Evolutionary conservation across 495 filamentous ascomycete species (phyloP).

Genomic region (Trichoderma erinaceum): DNA sequence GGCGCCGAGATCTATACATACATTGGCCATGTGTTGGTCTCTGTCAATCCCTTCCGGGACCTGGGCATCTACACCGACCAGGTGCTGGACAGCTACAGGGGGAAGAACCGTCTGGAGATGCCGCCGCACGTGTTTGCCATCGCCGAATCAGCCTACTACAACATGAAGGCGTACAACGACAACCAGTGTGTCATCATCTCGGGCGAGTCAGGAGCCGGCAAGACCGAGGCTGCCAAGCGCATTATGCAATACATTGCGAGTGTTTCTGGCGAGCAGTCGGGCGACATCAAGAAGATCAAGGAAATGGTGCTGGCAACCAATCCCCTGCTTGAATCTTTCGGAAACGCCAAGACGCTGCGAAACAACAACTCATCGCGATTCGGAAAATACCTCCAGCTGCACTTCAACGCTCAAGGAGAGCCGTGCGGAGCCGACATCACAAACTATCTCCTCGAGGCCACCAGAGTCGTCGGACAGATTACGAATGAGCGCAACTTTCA

Average conservation of each 20-base stretch:
- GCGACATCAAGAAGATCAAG: conserved; percentile 95
- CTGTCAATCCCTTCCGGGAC: conserved; percentile 97
- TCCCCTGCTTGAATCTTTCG: conserved; percentile 93
- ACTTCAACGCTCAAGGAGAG: conserved; percentile 91
- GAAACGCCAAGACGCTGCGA: conserved; percentile 93
- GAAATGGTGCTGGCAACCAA: conserved; percentile 99
- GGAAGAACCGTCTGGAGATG: conserved; percentile 93
- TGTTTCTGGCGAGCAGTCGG: conserved; percentile 81
- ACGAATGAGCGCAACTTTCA: conserved; percentile 96
- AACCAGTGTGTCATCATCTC: conserved; percentile 99
- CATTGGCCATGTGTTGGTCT: conserved; percentile 99
- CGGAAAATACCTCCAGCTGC: conserved; percentile 95
- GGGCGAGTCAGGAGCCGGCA: conserved; percentile 96
- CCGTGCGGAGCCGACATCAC: conserved; percentile 96
- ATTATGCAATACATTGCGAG: conserved; percentile 99
- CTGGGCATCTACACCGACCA: conserved; percentile 96
- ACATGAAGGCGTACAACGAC: conserved; percentile 99
- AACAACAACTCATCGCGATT: conserved; percentile 99
- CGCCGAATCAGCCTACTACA: conserved; percentile 94
- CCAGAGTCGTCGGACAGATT: conserved; percentile 93
- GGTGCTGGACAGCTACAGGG: conserved; percentile 83
- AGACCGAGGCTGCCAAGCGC: conserved; percentile 98
- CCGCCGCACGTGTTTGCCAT: conserved; percentile 97
- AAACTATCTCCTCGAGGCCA: conserved; percentile 95
- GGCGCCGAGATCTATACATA: conserved; percentile 98